phyloP scores from a whole-genome alignment of 1,284 basidiomycete species.

The Trichosporon sp. region DNA sequence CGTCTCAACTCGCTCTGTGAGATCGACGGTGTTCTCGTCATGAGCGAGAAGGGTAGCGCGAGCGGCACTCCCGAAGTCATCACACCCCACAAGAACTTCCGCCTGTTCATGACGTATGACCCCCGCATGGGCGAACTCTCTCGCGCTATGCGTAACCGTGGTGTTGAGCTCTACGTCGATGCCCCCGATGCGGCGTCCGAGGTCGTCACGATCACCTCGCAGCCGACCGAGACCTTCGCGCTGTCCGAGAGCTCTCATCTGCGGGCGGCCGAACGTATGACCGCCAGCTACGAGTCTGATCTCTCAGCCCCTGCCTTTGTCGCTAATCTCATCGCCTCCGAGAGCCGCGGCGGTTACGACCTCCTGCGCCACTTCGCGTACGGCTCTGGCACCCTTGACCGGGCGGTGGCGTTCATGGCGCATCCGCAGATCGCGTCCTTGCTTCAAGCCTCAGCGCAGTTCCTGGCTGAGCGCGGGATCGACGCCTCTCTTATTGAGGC shows the following conservation, averaged over 20 bases:
- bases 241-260: slow-evolving; percentile 25
- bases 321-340: slow-evolving; percentile 26
- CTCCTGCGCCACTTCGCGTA: slow-evolving; percentile 10
- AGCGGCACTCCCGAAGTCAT: slow-evolving; percentile 69
- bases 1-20: slow-evolving; percentile 97
- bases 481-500: slow-evolving; percentile 22
- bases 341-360: slow-evolving; percentile 23
- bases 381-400: slow-evolving; percentile 1
- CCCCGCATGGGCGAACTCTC: slow-evolving; percentile 91
- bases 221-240: slow-evolving; percentile 20
- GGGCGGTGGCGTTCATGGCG: slow-evolving; percentile 3
- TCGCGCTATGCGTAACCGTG: slow-evolving; percentile 97
- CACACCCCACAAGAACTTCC: slow-evolving; percentile 82
- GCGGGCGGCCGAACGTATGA: slow-evolving; percentile 20
- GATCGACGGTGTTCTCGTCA: slow-evolving; percentile 72
- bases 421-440: slow-evolving; percentile 9
- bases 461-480: slow-evolving; percentile 24
- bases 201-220: background rate
- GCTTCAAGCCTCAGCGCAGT: slow-evolving; percentile 19
- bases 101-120: slow-evolving; percentile 93
- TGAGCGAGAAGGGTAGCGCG: slow-evolving; percentile 88
- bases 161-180: slow-evolving; percentile 72
- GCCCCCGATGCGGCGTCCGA: background rate
- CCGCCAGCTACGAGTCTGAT: slow-evolving; percentile 3
- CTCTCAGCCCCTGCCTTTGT: slow-evolving; percentile 20